Percentiles rank a stretch among this genome's conserved stretches.
Conservation (phyloP, 208 protist genomes). For the Leishmania major region DNA sequence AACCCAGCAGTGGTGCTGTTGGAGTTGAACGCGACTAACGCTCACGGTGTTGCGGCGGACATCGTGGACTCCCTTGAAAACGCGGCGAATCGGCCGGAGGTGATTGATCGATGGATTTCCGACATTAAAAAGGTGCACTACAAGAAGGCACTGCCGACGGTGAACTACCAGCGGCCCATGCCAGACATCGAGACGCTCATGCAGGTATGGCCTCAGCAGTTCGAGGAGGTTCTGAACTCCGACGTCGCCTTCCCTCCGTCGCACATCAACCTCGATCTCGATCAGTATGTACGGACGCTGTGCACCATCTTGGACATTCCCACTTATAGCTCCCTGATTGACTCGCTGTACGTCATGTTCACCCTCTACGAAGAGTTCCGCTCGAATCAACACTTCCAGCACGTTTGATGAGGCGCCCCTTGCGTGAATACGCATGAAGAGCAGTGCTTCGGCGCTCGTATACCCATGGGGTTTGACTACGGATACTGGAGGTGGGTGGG, state of each 20-base stretch:
- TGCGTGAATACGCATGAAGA: not conserved
- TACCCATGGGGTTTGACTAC: not conserved
- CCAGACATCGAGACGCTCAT: conserved; percentile 96
- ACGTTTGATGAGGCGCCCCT: conserved; percentile 31
- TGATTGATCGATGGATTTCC: conserved; percentile 95
- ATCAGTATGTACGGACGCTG: conserved; percentile 94
- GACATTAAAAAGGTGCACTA: conserved; percentile 96
- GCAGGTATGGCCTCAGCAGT: conserved; percentile 95
- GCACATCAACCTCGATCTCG: conserved; percentile 93
- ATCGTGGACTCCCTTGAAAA: conserved; percentile 95
- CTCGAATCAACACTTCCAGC: conserved; percentile 94
- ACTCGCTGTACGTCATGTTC: conserved; percentile 98
- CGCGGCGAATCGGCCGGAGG: conserved; percentile 94
- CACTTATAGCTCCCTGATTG: conserved; percentile 96
- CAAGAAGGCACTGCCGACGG: conserved; percentile 95
- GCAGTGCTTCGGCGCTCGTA: not conserved
- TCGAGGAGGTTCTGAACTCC: conserved; percentile 95
- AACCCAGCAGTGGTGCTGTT: conserved; percentile 95
- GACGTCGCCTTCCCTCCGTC: conserved; percentile 88
- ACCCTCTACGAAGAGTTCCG: conserved; percentile 97
- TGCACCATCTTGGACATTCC: conserved; percentile 97
- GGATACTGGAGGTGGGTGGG: not conserved
- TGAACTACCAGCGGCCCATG: conserved; percentile 96
- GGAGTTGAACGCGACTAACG: conserved; percentile 87
- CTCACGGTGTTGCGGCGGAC: conserved; percentile 63